Base-by-base conservation (phyloP, 257 asterid genomes). In the Osmanthus fragrans region DNA sequence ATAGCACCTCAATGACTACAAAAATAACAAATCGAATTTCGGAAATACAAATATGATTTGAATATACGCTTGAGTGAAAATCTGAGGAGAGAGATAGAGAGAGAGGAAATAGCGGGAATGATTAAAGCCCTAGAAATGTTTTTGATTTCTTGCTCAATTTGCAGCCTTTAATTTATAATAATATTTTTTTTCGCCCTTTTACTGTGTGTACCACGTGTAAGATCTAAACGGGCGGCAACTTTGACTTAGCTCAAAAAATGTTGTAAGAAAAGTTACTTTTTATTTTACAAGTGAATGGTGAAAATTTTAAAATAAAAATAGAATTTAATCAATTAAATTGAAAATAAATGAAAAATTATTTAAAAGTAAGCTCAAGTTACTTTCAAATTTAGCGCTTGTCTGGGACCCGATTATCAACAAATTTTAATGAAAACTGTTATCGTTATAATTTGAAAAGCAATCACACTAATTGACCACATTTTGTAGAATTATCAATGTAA, bases 91-190 rank as follows among this genome's bases (percentile, higher is more conserved):
- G 11, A 47, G 68, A 74, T 6, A 47, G 71, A 21, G n/a, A 4
- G 75, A 27, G 45, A 40, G 71, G 42, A 68, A 73, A 67, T 73
- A 82, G 85, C 76, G 82, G 82, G 82, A 73, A 77, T 58, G 79
- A 56, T 60, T 60, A 58, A 60, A 37, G 68, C 68, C 68, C 68
- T 60, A 60, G 68, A 60, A 60, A 25, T 60, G 13, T 23, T 60
- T 19, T 23, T 60, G 30, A 60, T 60, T 60, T 60, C 68, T 60
- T 25, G 32, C 18, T 60, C 68, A 21, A 60, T 60, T 21, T 60
- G 68, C 16, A 2, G 33, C 18, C 67, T 21, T 58, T 21, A 3
- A 6, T 54, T 56, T 56, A 18, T n/a, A 2, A 21, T 19, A 23
- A 7, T n/a, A 21, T 2, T 21, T 3, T 8, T 25, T 60, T 9